Conservation (phyloP, 495 filamentous ascomycete species). For the Neurospora sp. region DNA sequence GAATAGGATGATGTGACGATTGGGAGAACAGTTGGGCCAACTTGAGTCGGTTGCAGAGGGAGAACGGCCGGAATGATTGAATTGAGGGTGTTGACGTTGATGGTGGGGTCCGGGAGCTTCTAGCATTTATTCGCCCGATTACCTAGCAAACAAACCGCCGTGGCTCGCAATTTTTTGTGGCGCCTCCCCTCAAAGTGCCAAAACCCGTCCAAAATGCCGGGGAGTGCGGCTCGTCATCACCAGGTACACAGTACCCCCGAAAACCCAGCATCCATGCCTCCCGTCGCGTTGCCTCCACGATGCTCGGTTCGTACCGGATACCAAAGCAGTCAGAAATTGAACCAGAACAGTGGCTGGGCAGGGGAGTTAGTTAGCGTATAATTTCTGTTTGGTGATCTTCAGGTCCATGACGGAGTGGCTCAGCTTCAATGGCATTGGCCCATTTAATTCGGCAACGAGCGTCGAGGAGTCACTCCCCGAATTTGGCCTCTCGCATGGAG, state of each 20-base stretch:
- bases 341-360: not conserved
- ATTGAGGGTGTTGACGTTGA: slow-evolving; percentile 1
- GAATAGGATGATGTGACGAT: not conserved
- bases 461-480: not conserved
- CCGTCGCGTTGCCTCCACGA: not conserved
- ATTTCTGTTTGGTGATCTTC: not conserved
- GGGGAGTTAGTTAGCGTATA: not conserved
- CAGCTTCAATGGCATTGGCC: not conserved
- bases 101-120: slow-evolving; percentile 12
- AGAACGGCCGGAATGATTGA: not conserved
- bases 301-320: not conserved
- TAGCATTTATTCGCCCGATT: not conserved
- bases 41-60: not conserved
- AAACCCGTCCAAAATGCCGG: not conserved
- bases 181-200: not conserved
- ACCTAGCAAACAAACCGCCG: not conserved
- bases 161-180: not conserved
- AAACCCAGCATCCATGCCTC: not conserved
- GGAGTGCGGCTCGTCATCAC: not conserved
- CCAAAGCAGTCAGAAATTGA: not conserved
- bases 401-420: not conserved
- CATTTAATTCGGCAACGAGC: not conserved
- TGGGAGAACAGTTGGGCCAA: not conserved
- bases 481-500: not conserved
- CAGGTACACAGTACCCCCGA: not conserved